phyloP scores from a whole-genome alignment of 805 yeast species.

The Candida boleticola region DNA sequence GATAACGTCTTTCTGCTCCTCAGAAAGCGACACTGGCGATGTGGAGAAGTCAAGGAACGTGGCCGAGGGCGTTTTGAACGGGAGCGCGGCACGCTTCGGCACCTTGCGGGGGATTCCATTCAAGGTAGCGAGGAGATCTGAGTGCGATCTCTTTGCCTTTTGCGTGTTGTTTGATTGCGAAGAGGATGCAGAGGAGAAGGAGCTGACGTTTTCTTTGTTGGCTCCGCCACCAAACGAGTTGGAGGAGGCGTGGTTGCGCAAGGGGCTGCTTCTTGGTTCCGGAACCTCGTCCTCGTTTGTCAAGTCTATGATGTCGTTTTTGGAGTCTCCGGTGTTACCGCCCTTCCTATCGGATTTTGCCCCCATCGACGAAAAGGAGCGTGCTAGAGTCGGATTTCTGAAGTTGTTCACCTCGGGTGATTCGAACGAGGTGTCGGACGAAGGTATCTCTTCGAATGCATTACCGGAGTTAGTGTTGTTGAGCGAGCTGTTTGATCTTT shows the following conservation, averaged over 20 bases:
- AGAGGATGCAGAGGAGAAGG: too few relatives aligned
- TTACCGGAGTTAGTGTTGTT: constrained; percentile 11
- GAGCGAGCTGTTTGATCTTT: constrained; percentile 16
- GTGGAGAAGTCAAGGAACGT: constrained; percentile 1
- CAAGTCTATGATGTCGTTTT: constrained; percentile 8
- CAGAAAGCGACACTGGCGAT: constrained; percentile 17
- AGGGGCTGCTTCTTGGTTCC: constrained; percentile 3
- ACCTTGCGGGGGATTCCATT: constrained; percentile 22
- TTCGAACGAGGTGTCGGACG: constrained; percentile 36
- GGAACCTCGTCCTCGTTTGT: constrained; percentile 6
- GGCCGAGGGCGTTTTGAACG: constrained; percentile 9
- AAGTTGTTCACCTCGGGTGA: constrained; percentile 38
- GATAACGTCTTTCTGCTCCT: constrained; percentile 49
- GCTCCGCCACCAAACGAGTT: too few relatives aligned
- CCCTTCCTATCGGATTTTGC: background rate
- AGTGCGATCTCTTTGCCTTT: constrained; percentile 18
- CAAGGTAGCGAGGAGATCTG: constrained; percentile 17
- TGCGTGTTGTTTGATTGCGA: background rate
- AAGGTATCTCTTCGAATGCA: constrained; percentile 25
- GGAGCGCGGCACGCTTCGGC: constrained; percentile 12
- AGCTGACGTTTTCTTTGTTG: too few relatives aligned
- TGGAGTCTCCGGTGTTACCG: background rate
- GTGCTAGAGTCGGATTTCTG: constrained; percentile 27
- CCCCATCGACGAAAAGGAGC: constrained; percentile 8
- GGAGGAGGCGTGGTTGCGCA: background rate